Evolutionary conservation across 148 eudicot genomes (phyloP).

Genomic region (Arctostaphylos glauca): DNA sequence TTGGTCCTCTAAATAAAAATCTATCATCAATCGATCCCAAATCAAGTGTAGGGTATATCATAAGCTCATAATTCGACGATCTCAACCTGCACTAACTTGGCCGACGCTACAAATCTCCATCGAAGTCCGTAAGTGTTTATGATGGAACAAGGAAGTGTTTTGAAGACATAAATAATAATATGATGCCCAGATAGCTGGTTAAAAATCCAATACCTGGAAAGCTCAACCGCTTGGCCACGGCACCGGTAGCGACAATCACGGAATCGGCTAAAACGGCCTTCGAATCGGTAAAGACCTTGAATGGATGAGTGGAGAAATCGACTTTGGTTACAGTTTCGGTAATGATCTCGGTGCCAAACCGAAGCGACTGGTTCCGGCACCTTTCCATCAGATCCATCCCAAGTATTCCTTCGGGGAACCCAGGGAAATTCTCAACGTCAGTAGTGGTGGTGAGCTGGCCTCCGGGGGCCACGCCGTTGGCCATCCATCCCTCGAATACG

Average conservation of each 20-base stretch:
- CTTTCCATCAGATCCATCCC: slow-evolving; percentile 60
- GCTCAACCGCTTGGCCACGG: slow-evolving; percentile 59
- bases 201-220: slow-evolving; percentile 29
- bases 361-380: slow-evolving; percentile 44
- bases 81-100: no score
- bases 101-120: no score
- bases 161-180: neutral
- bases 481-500: slow-evolving; percentile 90
- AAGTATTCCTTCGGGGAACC: slow-evolving; percentile 64
- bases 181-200: neutral
- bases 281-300: slow-evolving; percentile 41
- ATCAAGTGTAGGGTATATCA: no score
- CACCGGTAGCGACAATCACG: slow-evolving; percentile 75
- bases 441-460: slow-evolving; percentile 92
- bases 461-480: slow-evolving; percentile 86
- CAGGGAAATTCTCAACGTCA: slow-evolving; percentile 90
- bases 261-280: slow-evolving; percentile 62
- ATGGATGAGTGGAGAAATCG: slow-evolving; percentile 51
- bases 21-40: no score
- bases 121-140: neutral
- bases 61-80: no score
- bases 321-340: slow-evolving; percentile 69
- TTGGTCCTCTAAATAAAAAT: neutral
- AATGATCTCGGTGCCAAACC: slow-evolving; percentile 54
- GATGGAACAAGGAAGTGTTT: neutral